Conservation (phyloP, 140 eudicot species). For the Anethum foeniculum region DNA sequence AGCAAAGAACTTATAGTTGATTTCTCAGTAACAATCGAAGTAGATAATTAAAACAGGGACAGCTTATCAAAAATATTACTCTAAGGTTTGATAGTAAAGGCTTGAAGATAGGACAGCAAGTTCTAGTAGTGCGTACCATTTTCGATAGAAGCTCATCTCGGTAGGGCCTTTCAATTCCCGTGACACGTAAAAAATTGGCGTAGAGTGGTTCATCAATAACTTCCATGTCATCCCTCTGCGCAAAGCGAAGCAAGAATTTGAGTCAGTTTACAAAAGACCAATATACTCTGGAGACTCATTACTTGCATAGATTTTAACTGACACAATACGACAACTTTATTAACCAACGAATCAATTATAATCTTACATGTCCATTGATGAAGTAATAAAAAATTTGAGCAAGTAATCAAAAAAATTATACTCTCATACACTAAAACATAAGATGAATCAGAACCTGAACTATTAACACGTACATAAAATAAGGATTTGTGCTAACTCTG, state of each 20-base stretch:
- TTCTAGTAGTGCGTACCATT: constrained; percentile 33
- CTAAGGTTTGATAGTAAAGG: background rate
- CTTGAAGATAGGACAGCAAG: constrained; percentile 3
- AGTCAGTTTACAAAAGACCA: background rate
- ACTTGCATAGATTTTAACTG: background rate
- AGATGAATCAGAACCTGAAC: background rate
- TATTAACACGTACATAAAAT: background rate
- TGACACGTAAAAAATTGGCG: constrained; percentile 56
- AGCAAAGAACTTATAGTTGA: background rate
- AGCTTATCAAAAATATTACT: background rate
- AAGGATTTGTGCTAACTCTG: background rate
- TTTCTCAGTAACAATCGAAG: background rate
- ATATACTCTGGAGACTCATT: background rate
- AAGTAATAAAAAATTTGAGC: background rate
- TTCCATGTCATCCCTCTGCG: constrained; percentile 85
- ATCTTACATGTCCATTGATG: background rate
- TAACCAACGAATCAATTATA: background rate
- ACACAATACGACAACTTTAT: background rate
- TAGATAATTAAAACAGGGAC: background rate
- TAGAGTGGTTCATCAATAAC: constrained; percentile 92
- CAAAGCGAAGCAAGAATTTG: background rate
- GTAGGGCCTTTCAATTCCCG: constrained; percentile 80
- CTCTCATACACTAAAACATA: background rate
- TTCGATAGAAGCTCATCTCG: constrained; percentile 62
- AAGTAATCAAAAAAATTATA: background rate